Percentiles rank a stretch among this genome's conserved stretches.
Conservation (phyloP, 2,329 filamentous ascomycete species). For the Ambrosiella cleistominuta region DNA sequence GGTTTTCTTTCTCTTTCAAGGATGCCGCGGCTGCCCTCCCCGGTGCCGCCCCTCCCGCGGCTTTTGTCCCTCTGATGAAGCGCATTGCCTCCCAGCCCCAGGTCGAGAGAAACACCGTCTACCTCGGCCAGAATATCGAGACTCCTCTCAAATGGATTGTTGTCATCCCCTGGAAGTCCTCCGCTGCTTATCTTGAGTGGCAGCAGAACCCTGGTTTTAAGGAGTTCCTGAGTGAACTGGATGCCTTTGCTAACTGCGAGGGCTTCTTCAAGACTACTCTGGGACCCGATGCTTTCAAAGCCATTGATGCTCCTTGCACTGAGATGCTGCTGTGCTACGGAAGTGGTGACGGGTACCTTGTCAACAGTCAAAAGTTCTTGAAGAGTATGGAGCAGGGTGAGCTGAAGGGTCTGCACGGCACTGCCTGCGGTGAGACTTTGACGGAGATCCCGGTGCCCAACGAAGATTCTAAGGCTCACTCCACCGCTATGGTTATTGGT, state of each 20-base stretch:
- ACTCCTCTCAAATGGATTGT: slow-evolving; percentile 19
- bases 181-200: slow-evolving; percentile 22
- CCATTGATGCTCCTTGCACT: slow-evolving; percentile 22
- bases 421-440: slow-evolving; percentile 20
- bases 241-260: slow-evolving; percentile 15
- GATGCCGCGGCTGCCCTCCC: slow-evolving; percentile 17
- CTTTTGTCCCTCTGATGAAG: slow-evolving; percentile 14
- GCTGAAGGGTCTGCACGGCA: slow-evolving; percentile 19
- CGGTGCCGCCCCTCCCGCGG: slow-evolving; percentile 16
- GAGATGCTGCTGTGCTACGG: slow-evolving; percentile 23
- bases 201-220: slow-evolving; percentile 24
- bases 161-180: slow-evolving; percentile 21
- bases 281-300: slow-evolving; percentile 14
- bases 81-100: slow-evolving; percentile 1
- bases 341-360: slow-evolving; percentile 16
- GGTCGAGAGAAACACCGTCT: slow-evolving; percentile 20
- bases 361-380: slow-evolving; percentile 16
- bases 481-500: slow-evolving; percentile 21
- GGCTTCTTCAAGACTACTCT: slow-evolving; percentile 5
- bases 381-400: slow-evolving; percentile 17
- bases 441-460: slow-evolving; percentile 17
- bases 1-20: slow-evolving; percentile 21
- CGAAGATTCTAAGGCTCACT: slow-evolving; percentile 18
- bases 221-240: slow-evolving; percentile 20
- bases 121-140: slow-evolving; percentile 22